Base-by-base conservation (phyloP, 495 filamentous ascomycete genomes). In the Daldinia decipiens region DNA sequence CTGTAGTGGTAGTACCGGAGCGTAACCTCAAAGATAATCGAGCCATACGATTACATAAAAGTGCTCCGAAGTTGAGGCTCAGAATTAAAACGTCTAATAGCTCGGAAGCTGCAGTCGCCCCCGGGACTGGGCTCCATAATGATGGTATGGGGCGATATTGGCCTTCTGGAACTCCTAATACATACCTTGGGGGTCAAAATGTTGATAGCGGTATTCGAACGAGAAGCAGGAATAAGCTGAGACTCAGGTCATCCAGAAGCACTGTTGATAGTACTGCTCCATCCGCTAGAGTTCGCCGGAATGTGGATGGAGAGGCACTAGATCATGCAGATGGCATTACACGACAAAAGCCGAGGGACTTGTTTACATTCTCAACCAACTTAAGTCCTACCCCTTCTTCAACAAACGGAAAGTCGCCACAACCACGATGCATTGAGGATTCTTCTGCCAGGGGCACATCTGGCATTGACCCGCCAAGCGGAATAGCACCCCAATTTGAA, bases 1-100 rank as follows among this genome's bases (percentile, higher is more conserved):
- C 6, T 24, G 24, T 15, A 3, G 6, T 34, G 3, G 29, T 5
- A 38, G 24, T 36, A 1, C 1, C 21, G 40, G 29, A 43, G 5
- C n/a, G 59, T 12, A 24, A 21, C 0, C 50, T 21, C 11, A 50
- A 43, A 31, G 5, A 19, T 8, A 54, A 60, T 34, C 58, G n/a
- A 40, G 29, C 9, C 5, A 32, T 39, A 32, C 51, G 52, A 24
- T 29, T 31, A 27, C 61, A 74, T 29, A 76, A 57, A 39, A 59
- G 64, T 24, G 54, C 57, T 19, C 77, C 78, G 8, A 81, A 71
- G 40, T 77, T 82, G 29, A 79, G 68, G 51, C 32, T 82, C 50
- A 82, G 70, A 67, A 71, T 74, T 27, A 80, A 73, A 32, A 70
- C 61, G 32, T 67, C 68, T 32, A 63, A 61, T 21, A 52, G 59